Conservation (phyloP, 2,329 filamentous ascomycete genomes). For the Penicillium oxalicum region DNA sequence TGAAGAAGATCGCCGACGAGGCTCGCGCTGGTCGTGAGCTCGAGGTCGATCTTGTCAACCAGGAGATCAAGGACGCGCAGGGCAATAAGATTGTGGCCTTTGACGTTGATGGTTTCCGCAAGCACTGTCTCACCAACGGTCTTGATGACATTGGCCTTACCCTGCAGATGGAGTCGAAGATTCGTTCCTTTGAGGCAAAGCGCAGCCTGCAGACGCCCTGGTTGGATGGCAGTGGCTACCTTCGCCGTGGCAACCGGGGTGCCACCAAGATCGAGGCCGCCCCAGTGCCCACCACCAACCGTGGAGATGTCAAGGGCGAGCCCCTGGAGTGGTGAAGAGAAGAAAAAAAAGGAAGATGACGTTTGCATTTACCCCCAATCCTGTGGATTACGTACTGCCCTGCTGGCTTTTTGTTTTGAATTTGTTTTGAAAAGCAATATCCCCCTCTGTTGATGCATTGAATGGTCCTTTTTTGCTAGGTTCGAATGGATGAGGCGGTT, state of each 20-base stretch:
- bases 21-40: constrained; percentile 75
- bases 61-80: constrained; percentile 68
- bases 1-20: constrained; percentile 68
- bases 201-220: constrained; percentile 76
- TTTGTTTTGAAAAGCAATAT: constrained; percentile 17
- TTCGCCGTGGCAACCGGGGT: constrained; percentile 52
- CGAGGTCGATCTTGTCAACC: constrained; percentile 81
- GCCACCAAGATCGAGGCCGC: constrained; percentile 58
- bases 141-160: constrained; percentile 94
- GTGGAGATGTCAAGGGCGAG: constrained; percentile 75
- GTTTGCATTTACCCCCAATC: too few relatives aligned
- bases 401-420: constrained; percentile 5
- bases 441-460: constrained; percentile 12
- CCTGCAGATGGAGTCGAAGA: constrained; percentile 87
- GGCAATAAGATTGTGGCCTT: constrained; percentile 73
- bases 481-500: too few relatives aligned
- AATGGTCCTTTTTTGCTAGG: too few relatives aligned
- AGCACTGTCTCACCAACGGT: constrained; percentile 88
- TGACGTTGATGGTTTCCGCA: constrained; percentile 86
- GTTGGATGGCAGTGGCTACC: constrained; percentile 81
- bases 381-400: constrained; percentile 6
- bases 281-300: constrained; percentile 80
- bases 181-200: constrained; percentile 71
- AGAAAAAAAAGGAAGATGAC: too few relatives aligned
- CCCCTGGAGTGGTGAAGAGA: constrained; percentile 67